Conservation (phyloP, 2,329 filamentous ascomycete species). For the Ceratocystis cacaofunesta region DNA sequence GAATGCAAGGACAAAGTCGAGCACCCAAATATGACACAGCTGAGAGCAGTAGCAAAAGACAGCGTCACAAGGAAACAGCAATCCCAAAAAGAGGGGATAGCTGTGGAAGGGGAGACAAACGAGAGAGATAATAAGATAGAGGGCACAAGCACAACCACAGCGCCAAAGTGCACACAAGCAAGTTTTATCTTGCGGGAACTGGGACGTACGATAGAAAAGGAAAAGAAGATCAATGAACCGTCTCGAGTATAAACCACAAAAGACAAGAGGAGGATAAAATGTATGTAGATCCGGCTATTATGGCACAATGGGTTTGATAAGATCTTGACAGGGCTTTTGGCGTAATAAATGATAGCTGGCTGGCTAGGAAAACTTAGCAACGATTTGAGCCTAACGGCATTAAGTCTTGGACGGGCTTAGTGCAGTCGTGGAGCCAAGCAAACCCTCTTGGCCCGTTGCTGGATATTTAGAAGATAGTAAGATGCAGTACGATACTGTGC, state of each 20-base stretch:
- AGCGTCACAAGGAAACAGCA: background rate
- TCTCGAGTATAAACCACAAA: background rate
- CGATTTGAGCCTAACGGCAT: background rate
- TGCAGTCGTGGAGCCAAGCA: background rate
- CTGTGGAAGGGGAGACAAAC: background rate
- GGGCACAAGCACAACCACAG: background rate
- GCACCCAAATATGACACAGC: background rate
- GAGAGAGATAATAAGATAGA: background rate
- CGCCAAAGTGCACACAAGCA: background rate
- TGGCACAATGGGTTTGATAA: conserved; percentile 4
- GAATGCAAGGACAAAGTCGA: background rate
- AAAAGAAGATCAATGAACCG: background rate
- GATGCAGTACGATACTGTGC: no score
- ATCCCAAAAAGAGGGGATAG: background rate
- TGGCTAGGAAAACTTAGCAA: background rate
- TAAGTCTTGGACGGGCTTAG: background rate
- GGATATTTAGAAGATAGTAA: no score
- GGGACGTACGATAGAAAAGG: background rate
- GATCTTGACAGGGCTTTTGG: conserved; percentile 4
- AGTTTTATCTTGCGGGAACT: background rate
- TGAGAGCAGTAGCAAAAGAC: background rate
- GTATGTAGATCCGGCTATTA: conserved; percentile 5
- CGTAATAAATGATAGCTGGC: conserved; percentile 1
- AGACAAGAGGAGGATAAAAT: background rate
- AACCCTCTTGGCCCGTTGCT: no score